Evolutionary conservation across 2,329 filamentous ascomycete species (phyloP).

Genomic region (Orbilia javanica): DNA sequence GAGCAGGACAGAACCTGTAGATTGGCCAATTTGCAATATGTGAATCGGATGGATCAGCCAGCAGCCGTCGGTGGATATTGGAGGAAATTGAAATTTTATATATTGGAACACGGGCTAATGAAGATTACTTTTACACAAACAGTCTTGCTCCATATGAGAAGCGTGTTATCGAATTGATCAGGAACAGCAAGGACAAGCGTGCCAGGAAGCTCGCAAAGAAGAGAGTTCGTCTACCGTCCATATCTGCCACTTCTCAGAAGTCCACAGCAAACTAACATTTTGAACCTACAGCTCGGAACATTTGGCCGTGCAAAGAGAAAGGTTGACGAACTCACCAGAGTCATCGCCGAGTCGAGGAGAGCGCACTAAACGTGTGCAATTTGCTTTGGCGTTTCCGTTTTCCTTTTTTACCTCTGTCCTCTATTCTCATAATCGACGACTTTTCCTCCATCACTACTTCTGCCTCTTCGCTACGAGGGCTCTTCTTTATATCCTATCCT

Average conservation of each 20-base stretch:
- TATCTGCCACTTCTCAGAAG: slow-evolving; percentile 1
- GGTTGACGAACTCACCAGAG: slow-evolving; percentile 98
- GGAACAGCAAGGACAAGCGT: slow-evolving; percentile 99
- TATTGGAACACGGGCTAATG: slow-evolving; percentile 32
- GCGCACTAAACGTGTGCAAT: slow-evolving; percentile 71
- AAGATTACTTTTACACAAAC: slow-evolving; percentile 19
- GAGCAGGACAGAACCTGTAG: not conserved
- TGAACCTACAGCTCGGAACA: slow-evolving; percentile 81
- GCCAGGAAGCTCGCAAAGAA: slow-evolving; percentile 99
- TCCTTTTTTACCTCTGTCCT: slow-evolving; percentile 24
- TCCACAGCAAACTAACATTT: slow-evolving; percentile 61
- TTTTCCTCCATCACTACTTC: slow-evolving; percentile 23
- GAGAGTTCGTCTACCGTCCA: slow-evolving; percentile 75
- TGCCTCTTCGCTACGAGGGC: slow-evolving; percentile 24
- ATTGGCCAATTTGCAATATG: not conserved
- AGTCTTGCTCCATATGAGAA: slow-evolving; percentile 96
- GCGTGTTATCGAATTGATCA: slow-evolving; percentile 97
- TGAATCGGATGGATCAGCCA: not conserved
- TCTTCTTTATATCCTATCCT: slow-evolving; percentile 54
- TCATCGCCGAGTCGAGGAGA: slow-evolving; percentile 95
- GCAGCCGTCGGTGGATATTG: not conserved
- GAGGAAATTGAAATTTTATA: too few relatives aligned
- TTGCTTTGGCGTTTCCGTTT: slow-evolving; percentile 50
- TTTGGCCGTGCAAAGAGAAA: slow-evolving; percentile 99
- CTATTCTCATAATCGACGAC: slow-evolving; percentile 49